These are phyloP conservation scores for Medicago lupulina DNA, from an alignment of 306 rosid genomes.

Conservation along the genomic window DNA sequence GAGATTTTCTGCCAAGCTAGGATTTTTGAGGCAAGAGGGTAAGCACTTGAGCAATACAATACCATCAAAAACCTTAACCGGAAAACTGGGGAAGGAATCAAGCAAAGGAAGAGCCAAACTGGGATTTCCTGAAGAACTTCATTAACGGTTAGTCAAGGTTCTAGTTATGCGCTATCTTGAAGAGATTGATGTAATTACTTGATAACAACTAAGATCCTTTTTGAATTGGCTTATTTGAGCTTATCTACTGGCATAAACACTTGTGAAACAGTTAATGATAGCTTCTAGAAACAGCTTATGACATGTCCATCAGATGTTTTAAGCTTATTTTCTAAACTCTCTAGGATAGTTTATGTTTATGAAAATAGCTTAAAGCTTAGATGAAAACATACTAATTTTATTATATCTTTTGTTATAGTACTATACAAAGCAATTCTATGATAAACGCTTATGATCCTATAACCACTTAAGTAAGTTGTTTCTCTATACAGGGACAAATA, in stretches of 20 bases:
- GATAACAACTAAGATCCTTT: neutral
- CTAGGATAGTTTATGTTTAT: neutral
- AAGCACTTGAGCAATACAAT: neutral
- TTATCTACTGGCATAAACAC: neutral
- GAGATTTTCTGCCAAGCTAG: neutral
- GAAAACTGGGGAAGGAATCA: conserved; percentile 9
- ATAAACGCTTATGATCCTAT: neutral
- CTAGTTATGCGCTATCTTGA: neutral
- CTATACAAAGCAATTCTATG: neutral
- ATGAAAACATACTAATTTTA: neutral
- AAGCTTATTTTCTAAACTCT: neutral
- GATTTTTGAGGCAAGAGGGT: neutral
- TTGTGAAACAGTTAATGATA: too few relatives aligned
- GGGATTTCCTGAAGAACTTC: neutral
- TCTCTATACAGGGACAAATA: too few relatives aligned
- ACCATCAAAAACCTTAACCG: neutral
- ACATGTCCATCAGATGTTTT: neutral
- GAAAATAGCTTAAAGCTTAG: neutral
- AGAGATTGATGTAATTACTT: neutral
- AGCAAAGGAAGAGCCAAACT: neutral
- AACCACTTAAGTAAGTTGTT: neutral
- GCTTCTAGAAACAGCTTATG: neutral
- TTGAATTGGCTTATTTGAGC: too few relatives aligned
- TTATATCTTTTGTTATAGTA: neutral
- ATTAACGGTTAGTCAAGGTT: neutral